phyloP scores from a whole-genome alignment of 768 basidiomycete species.

The Atractiella rhizophila region DNA sequence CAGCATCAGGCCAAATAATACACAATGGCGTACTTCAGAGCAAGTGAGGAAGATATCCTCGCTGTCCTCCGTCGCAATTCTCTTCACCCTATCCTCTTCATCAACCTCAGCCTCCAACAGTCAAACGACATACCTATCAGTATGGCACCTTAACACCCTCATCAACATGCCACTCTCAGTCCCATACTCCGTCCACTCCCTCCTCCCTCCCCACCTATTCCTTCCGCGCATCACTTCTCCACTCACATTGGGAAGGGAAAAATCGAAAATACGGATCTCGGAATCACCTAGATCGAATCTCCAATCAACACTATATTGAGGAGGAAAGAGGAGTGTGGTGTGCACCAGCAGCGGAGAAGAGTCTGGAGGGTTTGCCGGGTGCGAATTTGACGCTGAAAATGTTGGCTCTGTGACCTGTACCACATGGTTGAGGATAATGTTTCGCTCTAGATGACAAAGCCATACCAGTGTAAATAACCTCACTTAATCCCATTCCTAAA shows the following conservation, averaged over 20 bases:
- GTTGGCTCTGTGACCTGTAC: conserved; percentile 13
- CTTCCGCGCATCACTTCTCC: not conserved
- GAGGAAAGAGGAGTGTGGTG: too few species aligned
- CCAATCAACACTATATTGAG: too few species aligned
- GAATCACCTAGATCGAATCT: too few species aligned
- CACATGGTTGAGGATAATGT: too few species aligned
- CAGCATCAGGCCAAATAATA: too few species aligned
- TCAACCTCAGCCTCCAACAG: too few species aligned
- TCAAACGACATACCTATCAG: too few species aligned
- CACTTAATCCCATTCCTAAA: not conserved
- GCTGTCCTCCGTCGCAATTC: conserved; percentile 9
- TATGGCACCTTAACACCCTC: conserved; percentile 12
- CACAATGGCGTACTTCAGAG: too few species aligned
- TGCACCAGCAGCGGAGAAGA: conserved; percentile 13
- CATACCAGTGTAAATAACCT: not conserved
- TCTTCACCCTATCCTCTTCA: conserved; percentile 16
- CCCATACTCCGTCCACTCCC: conserved; percentile 1
- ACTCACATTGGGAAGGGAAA: not conserved
- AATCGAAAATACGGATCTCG: conserved; percentile 15
- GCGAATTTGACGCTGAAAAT: conserved; percentile 15
- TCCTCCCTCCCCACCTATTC: not conserved
- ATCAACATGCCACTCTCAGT: conserved; percentile 2
- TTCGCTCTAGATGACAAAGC: not conserved
- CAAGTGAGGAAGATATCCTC: conserved; percentile 13
- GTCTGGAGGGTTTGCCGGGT: not conserved